phyloP scores from a whole-genome alignment of 805 yeast species.

The Kuraishia hungarica region DNA sequence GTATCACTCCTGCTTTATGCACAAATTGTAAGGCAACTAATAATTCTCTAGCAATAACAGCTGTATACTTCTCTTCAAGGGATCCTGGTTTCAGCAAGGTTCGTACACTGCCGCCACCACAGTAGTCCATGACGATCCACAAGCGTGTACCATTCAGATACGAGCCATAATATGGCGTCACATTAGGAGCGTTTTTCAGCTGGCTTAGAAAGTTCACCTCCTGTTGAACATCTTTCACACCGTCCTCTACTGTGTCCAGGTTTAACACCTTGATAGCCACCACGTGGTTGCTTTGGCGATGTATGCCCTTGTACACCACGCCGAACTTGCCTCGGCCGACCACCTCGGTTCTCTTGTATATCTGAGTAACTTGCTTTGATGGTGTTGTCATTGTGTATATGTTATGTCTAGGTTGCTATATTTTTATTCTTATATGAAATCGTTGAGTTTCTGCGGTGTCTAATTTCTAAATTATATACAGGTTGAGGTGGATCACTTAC shows the following conservation, averaged over 20 bases:
- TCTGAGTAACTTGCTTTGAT: slow-evolving; percentile 14
- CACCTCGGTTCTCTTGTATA: slow-evolving; percentile 77
- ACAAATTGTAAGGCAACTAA: slow-evolving; percentile 71
- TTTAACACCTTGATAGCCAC: slow-evolving; percentile 92
- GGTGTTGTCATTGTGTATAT: background rate
- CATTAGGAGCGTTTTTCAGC: slow-evolving; percentile 79
- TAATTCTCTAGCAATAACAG: slow-evolving; percentile 79
- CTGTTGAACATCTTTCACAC: slow-evolving; percentile 87
- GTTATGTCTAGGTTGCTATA: background rate
- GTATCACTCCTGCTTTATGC: slow-evolving; percentile 87
- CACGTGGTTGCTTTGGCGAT: slow-evolving; percentile 59
- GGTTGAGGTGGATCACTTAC: no score
- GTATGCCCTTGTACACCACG: slow-evolving; percentile 83
- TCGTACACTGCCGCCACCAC: slow-evolving; percentile 93
- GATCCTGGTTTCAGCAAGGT: slow-evolving; percentile 81
- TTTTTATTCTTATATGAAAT: background rate
- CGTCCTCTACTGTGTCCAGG: slow-evolving; percentile 89
- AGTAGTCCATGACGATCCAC: slow-evolving; percentile 97
- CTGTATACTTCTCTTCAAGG: slow-evolving; percentile 75
- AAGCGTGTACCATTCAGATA: slow-evolving; percentile 80
- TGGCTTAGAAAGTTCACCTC: slow-evolving; percentile 84
- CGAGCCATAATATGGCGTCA: slow-evolving; percentile 88
- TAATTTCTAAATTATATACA: no score
- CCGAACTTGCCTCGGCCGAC: slow-evolving; percentile 98
- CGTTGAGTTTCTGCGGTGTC: background rate